A percentile compares a stretch with the other conserved stretches of the same genome.
Evolutionary conservation across 2,329 filamentous ascomycete species (phyloP).

Genomic region (Tolypocladium pustulatum): DNA sequence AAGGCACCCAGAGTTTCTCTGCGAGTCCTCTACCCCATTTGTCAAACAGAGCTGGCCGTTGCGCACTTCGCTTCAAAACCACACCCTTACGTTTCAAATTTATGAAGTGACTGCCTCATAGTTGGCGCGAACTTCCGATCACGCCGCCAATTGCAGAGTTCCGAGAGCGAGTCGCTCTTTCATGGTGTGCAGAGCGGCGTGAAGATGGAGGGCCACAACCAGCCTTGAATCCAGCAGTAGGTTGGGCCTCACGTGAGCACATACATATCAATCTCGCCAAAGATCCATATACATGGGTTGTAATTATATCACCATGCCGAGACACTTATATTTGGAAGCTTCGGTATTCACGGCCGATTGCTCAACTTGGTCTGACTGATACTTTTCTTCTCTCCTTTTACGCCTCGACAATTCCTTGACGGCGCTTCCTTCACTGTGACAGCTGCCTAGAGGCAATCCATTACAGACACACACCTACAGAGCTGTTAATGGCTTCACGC

Average conservation of each 20-base stretch:
- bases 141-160: not conserved
- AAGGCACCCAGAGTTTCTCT: not conserved
- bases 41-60: not conserved
- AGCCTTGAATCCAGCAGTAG: not conserved
- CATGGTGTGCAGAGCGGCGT: not conserved
- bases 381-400: not conserved
- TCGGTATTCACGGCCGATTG: too few relatives aligned
- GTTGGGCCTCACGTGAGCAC: not conserved
- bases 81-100: not conserved
- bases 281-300: too few relatives aligned
- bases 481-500: not conserved
- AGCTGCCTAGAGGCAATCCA: not conserved
- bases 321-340: too few relatives aligned
- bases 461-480: not conserved
- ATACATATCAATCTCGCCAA: not conserved
- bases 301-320: too few relatives aligned
- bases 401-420: not conserved
- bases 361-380: too few relatives aligned
- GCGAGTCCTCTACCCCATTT: too few relatives aligned
- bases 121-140: not conserved
- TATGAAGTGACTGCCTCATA: not conserved
- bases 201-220: not conserved
- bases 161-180: too few relatives aligned
- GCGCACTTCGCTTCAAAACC: not conserved
- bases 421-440: not conserved